phyloP scores from a whole-genome alignment of 257 asterid genomes.

The Nemophila menziesii region DNA sequence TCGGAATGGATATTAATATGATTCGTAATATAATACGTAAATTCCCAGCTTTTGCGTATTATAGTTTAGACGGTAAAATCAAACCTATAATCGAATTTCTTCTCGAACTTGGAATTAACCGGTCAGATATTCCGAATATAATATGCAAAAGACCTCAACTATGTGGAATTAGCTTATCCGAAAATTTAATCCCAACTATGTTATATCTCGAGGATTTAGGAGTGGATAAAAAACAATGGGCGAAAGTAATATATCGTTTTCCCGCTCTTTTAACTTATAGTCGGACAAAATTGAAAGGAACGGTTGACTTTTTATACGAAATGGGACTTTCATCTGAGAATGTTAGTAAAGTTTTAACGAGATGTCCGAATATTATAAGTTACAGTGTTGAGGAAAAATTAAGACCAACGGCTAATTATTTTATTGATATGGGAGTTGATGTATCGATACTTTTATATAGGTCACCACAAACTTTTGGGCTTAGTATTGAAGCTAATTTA shows the following conservation, averaged over 20 bases:
- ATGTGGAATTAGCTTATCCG: constrained; percentile 86
- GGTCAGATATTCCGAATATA: constrained; percentile 55
- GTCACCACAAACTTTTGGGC: constrained; percentile 88
- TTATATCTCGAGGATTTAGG: constrained; percentile 73
- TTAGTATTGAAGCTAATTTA: constrained; percentile 66
- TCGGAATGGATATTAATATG: constrained; percentile 73
- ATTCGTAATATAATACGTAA: constrained; percentile 63
- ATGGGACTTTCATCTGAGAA: constrained; percentile 73
- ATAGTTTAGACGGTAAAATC: constrained; percentile 89
- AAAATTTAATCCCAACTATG: constrained; percentile 87
- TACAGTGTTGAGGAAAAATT: constrained; percentile 81
- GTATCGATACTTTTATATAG: constrained; percentile 56
- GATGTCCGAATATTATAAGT: constrained; percentile 77
- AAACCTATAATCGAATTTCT: constrained; percentile 85
- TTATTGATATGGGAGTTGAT: constrained; percentile 55
- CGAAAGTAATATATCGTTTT: constrained; percentile 75
- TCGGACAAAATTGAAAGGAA: constrained; percentile 46
- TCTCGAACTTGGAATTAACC: constrained; percentile 64
- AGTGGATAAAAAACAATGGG: constrained; percentile 78
- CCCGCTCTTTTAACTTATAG: constrained; percentile 97
- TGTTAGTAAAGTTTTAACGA: constrained; percentile 73
- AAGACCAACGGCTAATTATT: constrained; percentile 73
- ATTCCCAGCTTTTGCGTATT: constrained; percentile 87
- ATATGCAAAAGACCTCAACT: constrained; percentile 85
- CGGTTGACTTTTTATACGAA: constrained; percentile 77